Base-by-base conservation (phyloP, 306 rosid genomes). In the Trichosanthes truncata region DNA sequence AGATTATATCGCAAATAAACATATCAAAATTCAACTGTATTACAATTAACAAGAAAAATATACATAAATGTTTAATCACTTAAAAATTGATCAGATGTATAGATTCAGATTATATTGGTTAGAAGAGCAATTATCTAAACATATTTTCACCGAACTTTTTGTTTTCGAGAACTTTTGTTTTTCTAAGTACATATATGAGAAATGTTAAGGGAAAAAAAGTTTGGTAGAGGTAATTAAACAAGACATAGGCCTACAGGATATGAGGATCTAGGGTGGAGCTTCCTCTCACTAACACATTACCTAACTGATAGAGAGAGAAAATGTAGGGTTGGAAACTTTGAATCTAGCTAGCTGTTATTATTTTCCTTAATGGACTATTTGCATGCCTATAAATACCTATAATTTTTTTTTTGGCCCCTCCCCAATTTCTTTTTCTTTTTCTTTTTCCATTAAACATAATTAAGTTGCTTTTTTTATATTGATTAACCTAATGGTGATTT, bases 251-350 rank as follows among this genome's bases (percentile, higher is more conserved):
- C 76, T 71, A 71, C 76, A 71, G 20, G 76, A 71, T 71, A 71
- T 43, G 76, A 5, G 38, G 76, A 71, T 71, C 76, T 71, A 41
- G 76, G 76, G 77, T 71, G 77, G 77, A 71, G 77, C 57, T 23
- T 72, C 23, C 13, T 72, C 77, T 46, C 77, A 23, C 77, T 46
- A 45, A 43, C 77, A 72, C 57, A 72, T 46, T 72, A 72, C 77
- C 77, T 72, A 72, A 72, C 57, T 43, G 21, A 23, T 43, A 25
- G 14, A 25, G 40, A 72, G 56, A n/a, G 25, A 68, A 33, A 68
- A 18, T 68, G 51, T 72, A 72, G 77, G 57, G 77, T 72, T 23
- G 12, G 23, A 14, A 46, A 23, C 77, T 45, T 72, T 68, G 33
- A 68, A 68, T 40, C 35, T 40, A 68, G 38, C 56, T 71, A 71